Evolutionary conservation across 768 basidiomycete species (phyloP).

Genomic region (Pisolithus marmoratus): DNA sequence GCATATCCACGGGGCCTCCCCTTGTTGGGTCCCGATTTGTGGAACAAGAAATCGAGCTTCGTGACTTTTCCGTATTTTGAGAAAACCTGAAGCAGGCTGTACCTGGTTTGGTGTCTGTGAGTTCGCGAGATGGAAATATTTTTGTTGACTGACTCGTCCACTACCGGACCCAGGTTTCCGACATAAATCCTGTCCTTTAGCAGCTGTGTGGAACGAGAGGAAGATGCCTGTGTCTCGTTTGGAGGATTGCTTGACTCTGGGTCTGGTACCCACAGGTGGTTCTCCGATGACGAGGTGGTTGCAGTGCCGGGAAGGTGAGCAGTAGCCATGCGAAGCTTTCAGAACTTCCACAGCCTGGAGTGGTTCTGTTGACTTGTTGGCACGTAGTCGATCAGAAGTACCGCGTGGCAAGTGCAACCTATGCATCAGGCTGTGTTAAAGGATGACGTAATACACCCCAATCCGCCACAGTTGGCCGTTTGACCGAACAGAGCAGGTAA

Average conservation of each 20-base stretch:
- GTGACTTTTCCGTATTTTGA: constrained; percentile 89
- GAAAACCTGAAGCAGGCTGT: constrained; percentile 84
- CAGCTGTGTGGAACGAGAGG: constrained; percentile 23
- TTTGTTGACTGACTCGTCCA: constrained; percentile 66
- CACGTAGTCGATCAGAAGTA: no score
- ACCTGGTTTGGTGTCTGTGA: constrained; percentile 40
- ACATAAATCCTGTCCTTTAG: constrained; percentile 80
- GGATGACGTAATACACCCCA: no score
- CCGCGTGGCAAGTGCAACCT: no score
- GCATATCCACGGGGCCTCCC: constrained; percentile 96
- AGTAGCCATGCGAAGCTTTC: not conserved
- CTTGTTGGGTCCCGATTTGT: constrained; percentile 82
- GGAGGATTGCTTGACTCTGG: constrained; percentile 15
- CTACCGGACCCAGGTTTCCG: constrained; percentile 80
- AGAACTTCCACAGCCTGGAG: not conserved
- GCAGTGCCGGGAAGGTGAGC: not conserved
- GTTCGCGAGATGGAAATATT: not conserved
- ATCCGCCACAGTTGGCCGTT: no score
- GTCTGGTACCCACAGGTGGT: constrained; percentile 29
- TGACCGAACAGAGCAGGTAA: no score
- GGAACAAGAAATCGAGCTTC: constrained; percentile 92
- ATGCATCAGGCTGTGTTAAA: no score
- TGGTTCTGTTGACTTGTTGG: no score
- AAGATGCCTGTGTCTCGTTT: constrained; percentile 14
- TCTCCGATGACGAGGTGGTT: not conserved